A percentile compares a stretch with the other conserved stretches of the same genome.
These are phyloP conservation scores for Lactarius psammicola DNA, from an alignment of 768 basidiomycete genomes.

Conservation along the genomic window DNA sequence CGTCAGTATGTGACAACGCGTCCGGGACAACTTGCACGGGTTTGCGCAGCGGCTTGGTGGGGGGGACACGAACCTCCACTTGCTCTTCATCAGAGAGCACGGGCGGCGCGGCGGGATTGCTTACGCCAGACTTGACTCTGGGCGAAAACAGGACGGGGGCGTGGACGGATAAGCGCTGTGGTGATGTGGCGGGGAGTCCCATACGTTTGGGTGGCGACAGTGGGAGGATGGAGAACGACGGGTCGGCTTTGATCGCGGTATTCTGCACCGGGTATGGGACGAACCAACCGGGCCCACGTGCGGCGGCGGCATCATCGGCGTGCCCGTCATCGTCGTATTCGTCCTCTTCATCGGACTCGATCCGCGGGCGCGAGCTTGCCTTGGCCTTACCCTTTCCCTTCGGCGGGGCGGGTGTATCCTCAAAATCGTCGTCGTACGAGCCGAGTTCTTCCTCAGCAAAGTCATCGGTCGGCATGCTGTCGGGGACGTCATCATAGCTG, in stretches of 20 bases:
- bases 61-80: not conserved
- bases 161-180: not conserved
- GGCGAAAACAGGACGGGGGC: not conserved
- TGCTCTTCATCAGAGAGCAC: conserved; percentile 11
- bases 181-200: not conserved
- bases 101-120: not conserved
- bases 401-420: not conserved
- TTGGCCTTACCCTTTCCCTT: conserved; percentile 16
- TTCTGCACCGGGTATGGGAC: conserved; percentile 5
- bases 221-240: conserved; percentile 20
- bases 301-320: not conserved
- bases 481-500: conserved; percentile 17
- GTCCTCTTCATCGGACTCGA: conserved; percentile 20
- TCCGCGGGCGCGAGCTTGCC: conserved; percentile 9
- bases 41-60: not conserved
- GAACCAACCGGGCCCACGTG: not conserved
- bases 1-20: not conserved
- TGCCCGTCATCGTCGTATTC: conserved; percentile 7
- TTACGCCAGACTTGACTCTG: conserved; percentile 3
- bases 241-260: conserved; percentile 3
- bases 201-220: conserved; percentile 14
- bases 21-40: not conserved
- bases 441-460: conserved; percentile 16
- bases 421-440: conserved; percentile 20
- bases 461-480: conserved; percentile 15